phyloP scores from a whole-genome alignment of 805 yeast genomes.

The Babjeviella inositovora region DNA sequence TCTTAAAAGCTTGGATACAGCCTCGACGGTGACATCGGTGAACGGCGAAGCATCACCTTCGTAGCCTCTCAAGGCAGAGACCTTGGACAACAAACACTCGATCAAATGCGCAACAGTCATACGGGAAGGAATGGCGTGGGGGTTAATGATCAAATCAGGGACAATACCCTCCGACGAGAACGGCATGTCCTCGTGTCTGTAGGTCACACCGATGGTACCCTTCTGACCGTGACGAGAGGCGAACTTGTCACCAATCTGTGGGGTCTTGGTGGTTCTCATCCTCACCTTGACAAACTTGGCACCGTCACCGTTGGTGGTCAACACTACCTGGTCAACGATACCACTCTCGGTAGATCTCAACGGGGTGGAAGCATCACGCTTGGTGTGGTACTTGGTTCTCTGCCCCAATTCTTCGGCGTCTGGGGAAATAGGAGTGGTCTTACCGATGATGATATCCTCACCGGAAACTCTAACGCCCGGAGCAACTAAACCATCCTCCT shows the following conservation, averaged over 20 bases:
- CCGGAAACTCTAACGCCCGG: conserved; percentile 99
- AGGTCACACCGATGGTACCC: conserved; percentile 99
- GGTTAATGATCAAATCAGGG: conserved; percentile 94
- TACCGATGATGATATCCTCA: conserved; percentile 96
- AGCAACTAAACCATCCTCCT: conserved; percentile 95
- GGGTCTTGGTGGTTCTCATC: conserved; percentile 97
- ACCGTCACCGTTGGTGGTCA: conserved; percentile 97
- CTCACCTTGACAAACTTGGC: conserved; percentile 94
- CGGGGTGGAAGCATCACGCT: conserved; percentile 97
- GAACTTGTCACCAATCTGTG: conserved; percentile 98
- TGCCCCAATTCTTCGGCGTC: conserved; percentile 98
- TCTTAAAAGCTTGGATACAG: conserved; percentile 79
- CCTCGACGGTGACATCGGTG: conserved; percentile 96
- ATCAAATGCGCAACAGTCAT: conserved; percentile 99
- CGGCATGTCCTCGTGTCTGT: conserved; percentile 98
- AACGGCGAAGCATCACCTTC: conserved; percentile 99
- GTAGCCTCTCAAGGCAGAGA: conserved; percentile 83
- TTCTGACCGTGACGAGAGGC: conserved; percentile 99
- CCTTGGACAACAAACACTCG: conserved; percentile 93
- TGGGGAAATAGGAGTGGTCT: conserved; percentile 98
- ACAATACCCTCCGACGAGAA: conserved; percentile 91
- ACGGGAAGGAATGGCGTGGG: conserved; percentile 99
- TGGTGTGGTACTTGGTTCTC: conserved; percentile 95
- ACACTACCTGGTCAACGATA: conserved; percentile 92
- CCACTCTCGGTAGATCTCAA: conserved; percentile 94